Percentiles rank a stretch among this genome's conserved stretches.
Evolutionary conservation across 2,329 filamentous ascomycete genomes (phyloP).

Genomic region (Fusarium sp.): DNA sequence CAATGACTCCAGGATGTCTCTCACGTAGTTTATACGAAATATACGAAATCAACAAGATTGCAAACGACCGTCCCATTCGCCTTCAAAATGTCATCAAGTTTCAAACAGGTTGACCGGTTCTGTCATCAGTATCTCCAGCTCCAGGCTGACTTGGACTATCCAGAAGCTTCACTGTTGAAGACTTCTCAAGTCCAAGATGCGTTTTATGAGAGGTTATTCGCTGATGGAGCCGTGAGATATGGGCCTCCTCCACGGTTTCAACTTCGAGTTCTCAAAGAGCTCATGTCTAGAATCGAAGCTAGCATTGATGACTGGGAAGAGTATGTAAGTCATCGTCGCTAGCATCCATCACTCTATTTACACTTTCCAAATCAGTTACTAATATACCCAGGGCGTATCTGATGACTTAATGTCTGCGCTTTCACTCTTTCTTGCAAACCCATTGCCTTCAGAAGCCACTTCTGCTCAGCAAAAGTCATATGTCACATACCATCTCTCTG

Average conservation of each 20-base stretch:
- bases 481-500: slow-evolving; percentile 73
- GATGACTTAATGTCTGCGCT: slow-evolving; percentile 79
- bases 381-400: slow-evolving; percentile 74
- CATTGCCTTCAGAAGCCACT: slow-evolving; percentile 69
- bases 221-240: slow-evolving; percentile 61
- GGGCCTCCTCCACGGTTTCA: slow-evolving; percentile 76
- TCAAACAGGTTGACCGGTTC: slow-evolving; percentile 58
- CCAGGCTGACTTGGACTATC: slow-evolving; percentile 71
- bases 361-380: slow-evolving; percentile 20
- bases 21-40: slow-evolving; percentile 4
- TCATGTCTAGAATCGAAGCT: slow-evolving; percentile 75
- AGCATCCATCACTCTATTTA: not conserved
- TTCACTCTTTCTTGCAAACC: slow-evolving; percentile 69
- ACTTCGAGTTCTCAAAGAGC: slow-evolving; percentile 75
- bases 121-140: slow-evolving; percentile 84
- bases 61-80: not conserved
- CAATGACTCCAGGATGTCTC: slow-evolving; percentile 16
- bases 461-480: slow-evolving; percentile 77
- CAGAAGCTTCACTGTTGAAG: slow-evolving; percentile 66
- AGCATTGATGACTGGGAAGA: slow-evolving; percentile 83
- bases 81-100: slow-evolving; percentile 27
- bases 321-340: slow-evolving; percentile 71
- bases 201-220: slow-evolving; percentile 74
- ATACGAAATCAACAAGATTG: not conserved
- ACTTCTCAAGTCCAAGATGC: slow-evolving; percentile 69